Evolutionary conservation across 2,329 filamentous ascomycete genomes (phyloP).

Genomic region (Botrytis aclada): DNA sequence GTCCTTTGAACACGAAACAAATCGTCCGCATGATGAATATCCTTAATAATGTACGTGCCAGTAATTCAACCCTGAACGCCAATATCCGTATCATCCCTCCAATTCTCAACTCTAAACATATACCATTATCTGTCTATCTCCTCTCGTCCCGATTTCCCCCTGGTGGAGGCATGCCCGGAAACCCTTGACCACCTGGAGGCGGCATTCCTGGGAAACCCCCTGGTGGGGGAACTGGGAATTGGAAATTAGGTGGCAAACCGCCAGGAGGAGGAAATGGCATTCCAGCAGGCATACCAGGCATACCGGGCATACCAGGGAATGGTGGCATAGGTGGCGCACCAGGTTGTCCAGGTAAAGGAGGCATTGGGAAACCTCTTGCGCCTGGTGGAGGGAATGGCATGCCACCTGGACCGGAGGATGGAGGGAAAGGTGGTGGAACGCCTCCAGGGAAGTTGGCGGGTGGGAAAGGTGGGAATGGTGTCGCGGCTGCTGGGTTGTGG

Average conservation of each 20-base stretch:
- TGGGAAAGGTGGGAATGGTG: conserved; percentile 46
- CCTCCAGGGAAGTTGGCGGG: conserved; percentile 53
- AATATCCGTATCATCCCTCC: conserved; percentile 8
- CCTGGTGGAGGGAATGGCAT: conserved; percentile 33
- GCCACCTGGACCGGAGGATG: conserved; percentile 13
- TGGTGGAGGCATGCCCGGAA: conserved; percentile 13
- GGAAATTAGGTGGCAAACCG: conserved; percentile 52
- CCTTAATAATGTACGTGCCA: neutral
- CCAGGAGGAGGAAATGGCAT: conserved; percentile 46
- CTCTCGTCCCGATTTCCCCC: conserved; percentile 17
- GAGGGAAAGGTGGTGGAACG: conserved; percentile 20
- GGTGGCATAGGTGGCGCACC: conserved; percentile 26
- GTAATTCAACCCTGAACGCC: conserved; percentile 5
- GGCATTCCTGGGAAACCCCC: conserved; percentile 29
- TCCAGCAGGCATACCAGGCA: conserved; percentile 42
- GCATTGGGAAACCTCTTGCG: conserved; percentile 34
- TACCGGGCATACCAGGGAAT: conserved; percentile 41
- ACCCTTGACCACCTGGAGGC: conserved; percentile 10
- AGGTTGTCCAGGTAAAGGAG: conserved; percentile 27
- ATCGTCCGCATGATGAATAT: neutral
- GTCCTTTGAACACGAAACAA: neutral
- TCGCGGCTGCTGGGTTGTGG: conserved; percentile 46
- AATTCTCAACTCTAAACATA: neutral
- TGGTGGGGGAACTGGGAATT: conserved; percentile 41
- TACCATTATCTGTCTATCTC: conserved; percentile 16